phyloP scores from a whole-genome alignment of 768 basidiomycete species.

The Agaricus blazei region DNA sequence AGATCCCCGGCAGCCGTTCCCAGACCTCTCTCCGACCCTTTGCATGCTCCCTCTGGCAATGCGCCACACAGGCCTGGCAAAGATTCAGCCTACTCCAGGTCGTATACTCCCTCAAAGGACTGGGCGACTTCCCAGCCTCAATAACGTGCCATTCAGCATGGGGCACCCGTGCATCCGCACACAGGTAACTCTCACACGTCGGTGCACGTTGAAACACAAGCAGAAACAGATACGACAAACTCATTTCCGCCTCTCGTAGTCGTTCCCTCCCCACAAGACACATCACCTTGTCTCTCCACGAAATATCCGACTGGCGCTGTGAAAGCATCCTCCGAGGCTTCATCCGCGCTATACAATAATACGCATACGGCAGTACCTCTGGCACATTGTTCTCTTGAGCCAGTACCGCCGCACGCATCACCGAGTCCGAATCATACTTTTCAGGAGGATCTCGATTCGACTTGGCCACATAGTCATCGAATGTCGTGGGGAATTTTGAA shows the following conservation, averaged over 20 bases:
- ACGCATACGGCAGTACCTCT: slow-evolving; percentile 41
- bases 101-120: slow-evolving; percentile 29
- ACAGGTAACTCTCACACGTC: slow-evolving; percentile 24
- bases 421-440: slow-evolving; percentile 31
- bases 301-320: slow-evolving; percentile 28
- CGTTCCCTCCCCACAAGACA: slow-evolving; percentile 37
- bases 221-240: slow-evolving; percentile 36
- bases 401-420: slow-evolving; percentile 40
- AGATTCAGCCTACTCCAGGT: slow-evolving; percentile 31
- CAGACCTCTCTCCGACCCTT: slow-evolving; percentile 32
- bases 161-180: slow-evolving; percentile 30
- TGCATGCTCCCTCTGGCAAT: slow-evolving; percentile 26
- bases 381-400: slow-evolving; percentile 35
- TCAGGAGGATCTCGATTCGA: slow-evolving; percentile 15
- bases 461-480: slow-evolving; percentile 29
- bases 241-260: slow-evolving; percentile 35
- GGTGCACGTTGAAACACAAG: slow-evolving; percentile 32
- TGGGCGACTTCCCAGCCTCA: slow-evolving; percentile 28
- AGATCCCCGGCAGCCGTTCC: slow-evolving; percentile 32
- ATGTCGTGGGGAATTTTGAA: slow-evolving; percentile 33
- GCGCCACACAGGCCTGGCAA: slow-evolving; percentile 26
- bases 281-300: slow-evolving; percentile 34
- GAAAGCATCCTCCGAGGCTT: slow-evolving; percentile 31
- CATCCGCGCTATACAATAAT: slow-evolving; percentile 44
- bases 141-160: slow-evolving; percentile 40